These are phyloP conservation scores for Xylaria flabelliformis DNA, from an alignment of 495 filamentous ascomycete species.

Conservation along the genomic window DNA sequence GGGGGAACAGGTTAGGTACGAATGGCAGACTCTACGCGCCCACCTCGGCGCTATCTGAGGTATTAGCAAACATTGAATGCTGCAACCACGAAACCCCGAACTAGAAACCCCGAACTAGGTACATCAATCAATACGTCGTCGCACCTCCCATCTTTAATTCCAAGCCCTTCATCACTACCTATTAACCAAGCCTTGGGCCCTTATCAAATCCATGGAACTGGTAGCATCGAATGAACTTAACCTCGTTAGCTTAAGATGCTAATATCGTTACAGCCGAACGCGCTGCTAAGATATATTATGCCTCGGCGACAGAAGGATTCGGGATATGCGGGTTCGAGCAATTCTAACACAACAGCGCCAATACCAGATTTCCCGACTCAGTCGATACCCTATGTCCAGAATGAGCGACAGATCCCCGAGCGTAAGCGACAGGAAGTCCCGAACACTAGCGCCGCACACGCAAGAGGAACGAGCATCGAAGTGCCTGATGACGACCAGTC, in stretches of 20 bases:
- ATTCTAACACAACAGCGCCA: not conserved
- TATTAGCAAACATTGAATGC: not conserved
- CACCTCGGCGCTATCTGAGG: not conserved
- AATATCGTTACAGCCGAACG: not conserved
- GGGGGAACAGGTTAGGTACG: not conserved
- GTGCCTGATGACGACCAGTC: not conserved
- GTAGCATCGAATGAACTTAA: not conserved
- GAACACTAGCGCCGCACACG: not conserved
- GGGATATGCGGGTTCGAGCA: not conserved
- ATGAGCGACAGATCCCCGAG: not conserved
- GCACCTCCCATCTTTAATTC: not conserved
- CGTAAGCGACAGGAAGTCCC: not conserved
- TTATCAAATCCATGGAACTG: not conserved
- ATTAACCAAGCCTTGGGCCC: not conserved
- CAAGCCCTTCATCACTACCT: not conserved
- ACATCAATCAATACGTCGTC: not conserved
- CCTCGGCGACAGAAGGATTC: not conserved
- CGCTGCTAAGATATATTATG: not conserved
- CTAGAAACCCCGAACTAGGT: not conserved
- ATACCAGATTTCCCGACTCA: not conserved
- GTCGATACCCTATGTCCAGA: not conserved
- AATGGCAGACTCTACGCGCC: not conserved
- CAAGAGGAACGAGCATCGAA: not conserved
- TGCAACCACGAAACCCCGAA: not conserved
- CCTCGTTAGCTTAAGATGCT: not conserved